A percentile compares a stretch with the other conserved stretches of the same genome.
Evolutionary conservation across 768 basidiomycete genomes (phyloP).

Genomic region (Phaeotremella skinneri): DNA sequence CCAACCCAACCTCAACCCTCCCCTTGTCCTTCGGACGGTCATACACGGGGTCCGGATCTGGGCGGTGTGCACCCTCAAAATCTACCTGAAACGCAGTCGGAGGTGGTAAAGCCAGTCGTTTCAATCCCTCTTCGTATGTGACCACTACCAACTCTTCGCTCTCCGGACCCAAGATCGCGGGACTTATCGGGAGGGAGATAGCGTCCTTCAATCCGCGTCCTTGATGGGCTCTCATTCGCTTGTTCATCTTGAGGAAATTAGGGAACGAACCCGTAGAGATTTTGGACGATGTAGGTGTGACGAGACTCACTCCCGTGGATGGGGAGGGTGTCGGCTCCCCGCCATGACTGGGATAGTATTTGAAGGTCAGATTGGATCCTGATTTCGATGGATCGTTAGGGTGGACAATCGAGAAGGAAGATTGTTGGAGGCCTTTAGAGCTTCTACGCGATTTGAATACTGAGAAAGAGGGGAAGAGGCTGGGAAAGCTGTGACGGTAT

Average conservation of each 20-base stretch:
- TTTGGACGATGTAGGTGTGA: constrained; percentile 11
- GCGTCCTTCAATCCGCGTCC: background rate
- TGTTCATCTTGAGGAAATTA: background rate
- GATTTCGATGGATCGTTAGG: background rate
- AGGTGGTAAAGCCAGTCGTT: constrained; percentile 16
- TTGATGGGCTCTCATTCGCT: background rate
- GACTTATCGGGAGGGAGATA: background rate
- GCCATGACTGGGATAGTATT: background rate
- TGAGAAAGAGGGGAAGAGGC: constrained; percentile 6
- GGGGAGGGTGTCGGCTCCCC: constrained; percentile 1
- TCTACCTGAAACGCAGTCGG: background rate
- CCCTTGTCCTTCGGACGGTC: background rate
- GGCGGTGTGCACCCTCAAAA: background rate
- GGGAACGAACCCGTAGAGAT: constrained; percentile 1
- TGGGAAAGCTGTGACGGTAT: constrained; percentile 2
- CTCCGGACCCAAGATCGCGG: background rate
- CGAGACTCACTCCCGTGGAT: constrained; percentile 8
- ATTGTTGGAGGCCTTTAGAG: too few species aligned
- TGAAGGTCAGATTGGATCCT: constrained; percentile 1
- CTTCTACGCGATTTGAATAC: too few species aligned
- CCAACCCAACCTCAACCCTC: background rate
- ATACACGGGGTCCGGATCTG: background rate
- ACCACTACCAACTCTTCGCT: constrained; percentile 20
- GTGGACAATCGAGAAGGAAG: constrained; percentile 3
- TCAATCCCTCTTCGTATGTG: constrained; percentile 29